Conservation (phyloP, 768 basidiomycete genomes). For the Russula emetica region DNA sequence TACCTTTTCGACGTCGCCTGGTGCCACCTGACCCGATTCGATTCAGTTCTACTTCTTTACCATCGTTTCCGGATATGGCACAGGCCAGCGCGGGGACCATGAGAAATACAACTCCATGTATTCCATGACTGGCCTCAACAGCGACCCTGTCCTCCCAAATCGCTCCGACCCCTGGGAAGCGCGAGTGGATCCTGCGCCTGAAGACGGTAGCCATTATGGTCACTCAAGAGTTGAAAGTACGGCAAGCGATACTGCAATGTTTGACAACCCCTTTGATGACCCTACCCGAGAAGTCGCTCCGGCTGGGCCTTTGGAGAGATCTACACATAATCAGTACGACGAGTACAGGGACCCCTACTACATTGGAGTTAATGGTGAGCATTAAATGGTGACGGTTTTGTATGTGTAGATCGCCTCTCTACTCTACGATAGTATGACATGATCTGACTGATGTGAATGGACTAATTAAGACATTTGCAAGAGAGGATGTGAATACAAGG, state of each 20-base stretch:
- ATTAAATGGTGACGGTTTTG: background rate
- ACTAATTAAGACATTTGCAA: background rate
- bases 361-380: conserved; percentile 15
- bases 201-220: conserved; percentile 19
- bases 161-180: conserved; percentile 70
- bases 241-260: conserved; percentile 23
- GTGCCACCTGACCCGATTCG: conserved; percentile 33
- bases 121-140: conserved; percentile 50
- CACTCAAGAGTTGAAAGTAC: conserved; percentile 24
- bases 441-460: conserved; percentile 15
- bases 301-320: background rate
- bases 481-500: background rate
- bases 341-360: conserved; percentile 36
- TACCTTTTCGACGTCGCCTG: conserved; percentile 28
- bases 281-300: conserved; percentile 6
- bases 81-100: conserved; percentile 74
- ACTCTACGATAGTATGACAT: background rate
- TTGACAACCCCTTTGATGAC: conserved; percentile 13
- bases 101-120: conserved; percentile 72
- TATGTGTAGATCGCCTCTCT: background rate
- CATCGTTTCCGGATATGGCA: conserved; percentile 60
- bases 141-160: conserved; percentile 60
- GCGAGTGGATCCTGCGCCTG: conserved; percentile 35
- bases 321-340: conserved; percentile 4
- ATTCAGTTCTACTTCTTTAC: conserved; percentile 47